phyloP scores from a whole-genome alignment of 2,329 filamentous ascomycete species.

The Pseudopyricularia javanii region DNA sequence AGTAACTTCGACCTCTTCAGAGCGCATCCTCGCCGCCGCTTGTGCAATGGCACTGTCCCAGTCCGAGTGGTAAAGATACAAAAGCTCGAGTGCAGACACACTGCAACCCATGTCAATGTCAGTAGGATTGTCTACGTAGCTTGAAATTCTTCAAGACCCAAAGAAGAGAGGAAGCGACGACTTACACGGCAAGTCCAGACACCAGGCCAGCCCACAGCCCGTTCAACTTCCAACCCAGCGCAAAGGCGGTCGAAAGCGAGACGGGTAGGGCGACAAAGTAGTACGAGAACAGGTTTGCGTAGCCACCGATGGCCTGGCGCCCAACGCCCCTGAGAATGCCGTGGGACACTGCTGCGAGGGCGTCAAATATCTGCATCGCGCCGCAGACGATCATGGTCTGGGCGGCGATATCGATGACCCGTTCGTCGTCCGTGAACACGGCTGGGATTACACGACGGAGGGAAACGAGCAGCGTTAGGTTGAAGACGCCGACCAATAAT shows the following conservation, averaged over 20 bases:
- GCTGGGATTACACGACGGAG: conserved; percentile 48
- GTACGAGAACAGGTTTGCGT: conserved; percentile 59
- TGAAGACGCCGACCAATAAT: conserved; percentile 39
- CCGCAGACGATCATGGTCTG: conserved; percentile 53
- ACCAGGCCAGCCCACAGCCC: conserved; percentile 57
- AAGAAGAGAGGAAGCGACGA: no score
- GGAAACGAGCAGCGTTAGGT: conserved; percentile 45
- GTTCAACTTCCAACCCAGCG: conserved; percentile 48
- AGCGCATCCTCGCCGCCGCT: conserved; percentile 3
- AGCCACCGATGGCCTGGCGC: conserved; percentile 58
- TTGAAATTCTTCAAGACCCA: no score
- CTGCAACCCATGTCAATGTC: no score
- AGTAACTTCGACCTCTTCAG: background rate
- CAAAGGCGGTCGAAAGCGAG: conserved; percentile 54
- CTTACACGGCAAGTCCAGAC: conserved; percentile 38
- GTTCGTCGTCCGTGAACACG: conserved; percentile 46
- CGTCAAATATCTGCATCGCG: conserved; percentile 62
- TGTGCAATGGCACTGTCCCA: conserved; percentile 9
- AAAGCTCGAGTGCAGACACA: conserved; percentile 11
- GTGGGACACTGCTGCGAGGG: conserved; percentile 52
- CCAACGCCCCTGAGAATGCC: conserved; percentile 60
- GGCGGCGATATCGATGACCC: conserved; percentile 42
- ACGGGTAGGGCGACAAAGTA: conserved; percentile 62
- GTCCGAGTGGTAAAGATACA: conserved; percentile 12
- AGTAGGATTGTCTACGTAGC: no score